phyloP scores from a whole-genome alignment of 2,329 filamentous ascomycete species.

The Colletotrichum sp. region DNA sequence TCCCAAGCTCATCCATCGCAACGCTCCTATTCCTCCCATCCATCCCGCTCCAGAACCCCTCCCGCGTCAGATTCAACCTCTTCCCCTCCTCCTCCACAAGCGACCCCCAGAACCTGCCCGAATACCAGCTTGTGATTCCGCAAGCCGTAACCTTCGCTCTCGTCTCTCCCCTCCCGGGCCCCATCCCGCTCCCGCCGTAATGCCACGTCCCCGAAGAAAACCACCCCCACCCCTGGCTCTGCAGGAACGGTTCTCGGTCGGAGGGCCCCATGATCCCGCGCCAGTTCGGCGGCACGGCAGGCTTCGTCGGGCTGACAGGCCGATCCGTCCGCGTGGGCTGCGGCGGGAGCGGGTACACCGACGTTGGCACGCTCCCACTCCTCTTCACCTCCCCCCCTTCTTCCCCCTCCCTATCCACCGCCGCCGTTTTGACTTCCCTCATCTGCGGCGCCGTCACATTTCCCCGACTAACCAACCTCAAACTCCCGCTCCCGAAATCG shows the following conservation, averaged over 20 bases:
- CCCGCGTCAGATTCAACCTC: slow-evolving; percentile 44
- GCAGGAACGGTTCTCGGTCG: slow-evolving; percentile 43
- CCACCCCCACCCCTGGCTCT: slow-evolving; percentile 47
- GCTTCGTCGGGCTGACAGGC: slow-evolving; percentile 36
- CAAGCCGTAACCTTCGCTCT: slow-evolving; percentile 44
- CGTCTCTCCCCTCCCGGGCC: slow-evolving; percentile 45
- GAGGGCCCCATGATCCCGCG: slow-evolving; percentile 20
- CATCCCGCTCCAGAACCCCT: slow-evolving; percentile 41
- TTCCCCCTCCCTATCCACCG: neutral
- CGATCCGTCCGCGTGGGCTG: slow-evolving; percentile 38
- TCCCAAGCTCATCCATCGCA: slow-evolving; percentile 37
- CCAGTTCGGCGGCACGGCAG: slow-evolving; percentile 43
- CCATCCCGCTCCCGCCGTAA: slow-evolving; percentile 43
- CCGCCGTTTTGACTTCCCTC: slow-evolving; percentile 1
- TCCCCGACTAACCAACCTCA: slow-evolving; percentile 43
- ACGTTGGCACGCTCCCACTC: slow-evolving; percentile 21
- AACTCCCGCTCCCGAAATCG: slow-evolving; percentile 48
- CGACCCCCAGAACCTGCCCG: slow-evolving; percentile 32
- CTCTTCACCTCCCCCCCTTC: slow-evolving; percentile 2
- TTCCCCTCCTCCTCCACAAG: slow-evolving; percentile 36
- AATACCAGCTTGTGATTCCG: slow-evolving; percentile 51
- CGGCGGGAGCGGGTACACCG: slow-evolving; percentile 41
- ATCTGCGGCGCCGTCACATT: slow-evolving; percentile 52
- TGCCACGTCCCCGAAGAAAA: slow-evolving; percentile 47
- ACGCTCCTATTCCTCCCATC: slow-evolving; percentile 26